Conservation (phyloP, 208 protist genomes). For the Wallacemonas sp. region DNA sequence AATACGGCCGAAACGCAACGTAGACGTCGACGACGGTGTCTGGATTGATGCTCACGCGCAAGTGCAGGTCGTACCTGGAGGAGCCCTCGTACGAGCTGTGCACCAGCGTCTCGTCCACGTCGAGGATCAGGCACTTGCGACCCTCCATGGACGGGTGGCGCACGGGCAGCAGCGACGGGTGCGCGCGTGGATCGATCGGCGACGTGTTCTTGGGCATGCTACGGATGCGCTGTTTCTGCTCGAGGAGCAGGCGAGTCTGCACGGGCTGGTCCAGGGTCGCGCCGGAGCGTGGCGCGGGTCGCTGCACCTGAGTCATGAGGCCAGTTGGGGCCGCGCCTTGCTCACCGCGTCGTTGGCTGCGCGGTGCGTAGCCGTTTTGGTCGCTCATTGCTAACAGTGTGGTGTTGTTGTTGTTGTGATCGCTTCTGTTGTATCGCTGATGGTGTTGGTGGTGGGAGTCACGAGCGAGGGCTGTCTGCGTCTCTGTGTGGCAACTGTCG, state of each 20-base stretch:
- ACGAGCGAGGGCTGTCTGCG: too few species aligned
- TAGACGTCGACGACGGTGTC: slow-evolving; percentile 72
- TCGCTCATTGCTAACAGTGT: too few species aligned
- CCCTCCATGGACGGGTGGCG: slow-evolving; percentile 31
- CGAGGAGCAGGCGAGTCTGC: slow-evolving; percentile 48
- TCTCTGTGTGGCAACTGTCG: too few species aligned
- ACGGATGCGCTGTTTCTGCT: slow-evolving; percentile 52
- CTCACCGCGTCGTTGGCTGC: background rate
- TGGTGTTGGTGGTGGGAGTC: too few species aligned
- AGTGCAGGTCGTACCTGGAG: slow-evolving; percentile 59
- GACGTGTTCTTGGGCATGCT: slow-evolving; percentile 82
- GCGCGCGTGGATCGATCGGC: slow-evolving; percentile 58
- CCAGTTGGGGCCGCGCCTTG: slow-evolving; percentile 13
- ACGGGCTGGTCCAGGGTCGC: slow-evolving; percentile 29
- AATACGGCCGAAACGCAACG: slow-evolving; percentile 76
- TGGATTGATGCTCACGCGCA: slow-evolving; percentile 64
- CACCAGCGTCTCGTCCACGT: slow-evolving; percentile 91
- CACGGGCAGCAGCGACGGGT: slow-evolving; percentile 68
- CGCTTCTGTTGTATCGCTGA: too few species aligned
- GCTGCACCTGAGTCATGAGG: slow-evolving; percentile 47
- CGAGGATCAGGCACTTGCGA: slow-evolving; percentile 86
- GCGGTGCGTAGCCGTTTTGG: slow-evolving; percentile 5
- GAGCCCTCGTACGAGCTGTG: slow-evolving; percentile 80
- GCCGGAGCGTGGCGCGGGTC: background rate
- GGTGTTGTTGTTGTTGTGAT: too few species aligned